Evolutionary conservation across 139 green algal genomes (phyloP), one percentile per base, ranked within the genome.

Genomic region (Ulvella scutata): DNA sequence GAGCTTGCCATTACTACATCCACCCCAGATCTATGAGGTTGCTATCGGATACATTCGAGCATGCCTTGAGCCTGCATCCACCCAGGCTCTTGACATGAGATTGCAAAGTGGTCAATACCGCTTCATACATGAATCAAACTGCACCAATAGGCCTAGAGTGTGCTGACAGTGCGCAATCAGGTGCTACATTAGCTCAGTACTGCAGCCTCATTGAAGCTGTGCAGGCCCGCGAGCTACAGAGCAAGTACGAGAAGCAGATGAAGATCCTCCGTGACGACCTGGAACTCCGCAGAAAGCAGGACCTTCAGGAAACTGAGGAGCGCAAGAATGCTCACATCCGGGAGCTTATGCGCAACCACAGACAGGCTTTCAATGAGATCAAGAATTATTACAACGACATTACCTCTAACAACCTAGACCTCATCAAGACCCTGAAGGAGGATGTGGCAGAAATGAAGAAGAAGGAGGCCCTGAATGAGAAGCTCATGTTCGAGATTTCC

Each of bases 361-460:
- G 92, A 67, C 81, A 81, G 4, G 88, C 91, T 0, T 96, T 94
- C 73, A 79, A 80, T 7, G 91, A 96, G 76, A 93, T 96, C 85
- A 93, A 93, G 72, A 91, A 91, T 77, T 97, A 97, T 83, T 97
- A 96, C 88, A 93, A 94, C 59, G 89, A 95, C 79, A 93, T 97
- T 82, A 96, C 90, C 4, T 84, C 89, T 83, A 92, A 95, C 82
- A 97, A 96, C 83, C 83, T 97, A 62, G 91, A 97, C 82, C 85
- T 96, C 33, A 96, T 97, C 81, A 96, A 95, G 85, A 88, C 88
- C 17, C 84, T 91, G 9, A 92, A 94, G 82, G 92, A 96, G 77
- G 91, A 96, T 43, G 88, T 94, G 37, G 84, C 87, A 2, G 91
- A 94, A 75, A 92, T 96, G 88, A 95, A 93, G 79, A 90, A 89